Base-by-base conservation (phyloP, 23 red algal genomes). In the Gracilariopsis chorda region DNA sequence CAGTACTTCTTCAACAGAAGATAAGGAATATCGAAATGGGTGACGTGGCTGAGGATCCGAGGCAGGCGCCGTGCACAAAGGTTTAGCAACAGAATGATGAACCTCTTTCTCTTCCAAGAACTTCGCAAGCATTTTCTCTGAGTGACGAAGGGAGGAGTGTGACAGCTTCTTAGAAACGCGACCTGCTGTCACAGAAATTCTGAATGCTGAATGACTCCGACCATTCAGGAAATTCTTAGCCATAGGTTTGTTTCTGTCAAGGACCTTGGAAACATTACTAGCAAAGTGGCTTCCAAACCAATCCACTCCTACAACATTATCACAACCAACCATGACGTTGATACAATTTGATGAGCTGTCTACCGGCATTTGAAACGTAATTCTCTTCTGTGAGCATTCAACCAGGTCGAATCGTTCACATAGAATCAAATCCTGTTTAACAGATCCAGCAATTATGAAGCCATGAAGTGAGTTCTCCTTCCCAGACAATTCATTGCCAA, bases 101-200 rank as follows among this genome's bases (percentile, higher is more conserved):
- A n/a, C n/a, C n/a, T n/a, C n/a, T n/a, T n/a, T n/a, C n/a, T n/a
- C n/a, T n/a, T n/a, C n/a, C n/a, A n/a, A n/a, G n/a, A n/a, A n/a
- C n/a, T n/a, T n/a, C n/a, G n/a, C n/a, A n/a, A n/a, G n/a, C n/a
- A n/a, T n/a, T n/a, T n/a, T n/a, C n/a, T n/a, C n/a, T n/a, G n/a
- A n/a, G n/a, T n/a, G n/a, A n/a, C n/a, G n/a, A n/a, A n/a, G n/a
- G n/a, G n/a, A n/a, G n/a, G n/a, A n/a, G n/a, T n/a, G n/a, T n/a
- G n/a, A n/a, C n/a, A n/a, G n/a, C 45, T 32, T 65, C 69, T 84
- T 84, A 29, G 80, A 84, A 47, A 84, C 42, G 24, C 80, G 80
- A 51, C 80, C 80, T 10, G 56, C 51, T 25, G 80, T 84, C 1
- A 84, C 80, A 4, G 60, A 84, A 33, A 84, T 35, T 51, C 27